phyloP scores from a whole-genome alignment of 345 rosid species.

The Camelina sativa region DNA sequence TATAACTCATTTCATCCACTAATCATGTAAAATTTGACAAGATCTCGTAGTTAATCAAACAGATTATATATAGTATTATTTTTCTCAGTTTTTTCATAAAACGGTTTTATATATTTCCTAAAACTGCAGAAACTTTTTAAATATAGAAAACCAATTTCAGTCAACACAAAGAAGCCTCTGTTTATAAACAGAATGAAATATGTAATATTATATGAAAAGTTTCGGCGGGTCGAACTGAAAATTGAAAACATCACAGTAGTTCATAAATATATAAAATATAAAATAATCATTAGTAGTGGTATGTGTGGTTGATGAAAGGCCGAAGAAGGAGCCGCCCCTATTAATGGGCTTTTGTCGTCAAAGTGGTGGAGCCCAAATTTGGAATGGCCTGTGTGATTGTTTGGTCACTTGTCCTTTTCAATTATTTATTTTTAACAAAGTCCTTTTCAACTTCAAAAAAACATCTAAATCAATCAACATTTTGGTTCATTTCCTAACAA shows the following conservation, averaged over 20 bases:
- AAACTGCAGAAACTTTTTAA: neutral
- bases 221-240: constrained; percentile 29
- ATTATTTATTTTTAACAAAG: neutral
- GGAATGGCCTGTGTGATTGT: constrained; percentile 27
- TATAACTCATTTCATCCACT: too few species aligned
- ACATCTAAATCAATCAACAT: constrained; percentile 10
- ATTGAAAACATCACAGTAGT: constrained; percentile 32
- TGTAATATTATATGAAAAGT: constrained; percentile 3
- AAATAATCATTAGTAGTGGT: constrained; percentile 9
- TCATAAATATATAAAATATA: neutral
- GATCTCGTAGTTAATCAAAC: neutral
- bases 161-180: neutral
- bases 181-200: constrained; percentile 12
- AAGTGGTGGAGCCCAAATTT: constrained; percentile 43
- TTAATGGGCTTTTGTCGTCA: constrained; percentile 41
- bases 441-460: constrained; percentile 9
- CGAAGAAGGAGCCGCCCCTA: constrained; percentile 31
- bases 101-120: neutral
- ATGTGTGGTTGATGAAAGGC: constrained; percentile 32
- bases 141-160: neutral
- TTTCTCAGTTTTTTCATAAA: too few species aligned
- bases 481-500: neutral
- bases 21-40: neutral
- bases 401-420: constrained; percentile 35
- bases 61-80: too few species aligned